Percentiles rank a stretch among this genome's conserved stretches.
Conservation (phyloP, 2,329 filamentous ascomycete genomes). For the Zymoseptoria ardabiliae region DNA sequence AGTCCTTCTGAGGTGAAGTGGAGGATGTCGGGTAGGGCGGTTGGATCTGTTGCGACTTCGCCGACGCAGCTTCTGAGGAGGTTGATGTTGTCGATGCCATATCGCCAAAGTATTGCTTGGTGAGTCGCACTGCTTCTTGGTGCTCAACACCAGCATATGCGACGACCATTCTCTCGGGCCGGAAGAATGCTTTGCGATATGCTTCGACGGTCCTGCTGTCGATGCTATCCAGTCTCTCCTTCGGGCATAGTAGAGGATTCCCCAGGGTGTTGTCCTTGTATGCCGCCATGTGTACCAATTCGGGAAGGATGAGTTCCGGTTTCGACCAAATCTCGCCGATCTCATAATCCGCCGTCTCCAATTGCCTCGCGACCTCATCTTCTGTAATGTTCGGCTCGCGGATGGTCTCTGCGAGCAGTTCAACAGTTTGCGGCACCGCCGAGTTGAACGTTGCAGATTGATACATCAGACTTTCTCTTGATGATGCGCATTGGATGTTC, state of each 20-base stretch:
- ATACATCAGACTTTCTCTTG: slow-evolving; percentile 95
- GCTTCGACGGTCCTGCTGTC: slow-evolving; percentile 63
- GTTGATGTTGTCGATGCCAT: slow-evolving; percentile 49
- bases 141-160: slow-evolving; percentile 92
- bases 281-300: slow-evolving; percentile 89
- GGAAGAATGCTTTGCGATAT: slow-evolving; percentile 78
- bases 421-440: slow-evolving; percentile 74
- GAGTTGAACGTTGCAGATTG: slow-evolving; percentile 97
- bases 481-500: slow-evolving; percentile 95
- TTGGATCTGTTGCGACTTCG: slow-evolving; percentile 23
- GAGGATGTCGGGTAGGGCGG: slow-evolving; percentile 25
- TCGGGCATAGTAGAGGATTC: slow-evolving; percentile 84
- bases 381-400: slow-evolving; percentile 77
- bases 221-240: slow-evolving; percentile 71
- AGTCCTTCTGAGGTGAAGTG: slow-evolving; percentile 44
- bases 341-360: slow-evolving; percentile 89
- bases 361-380: slow-evolving; percentile 76
- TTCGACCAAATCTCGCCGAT: slow-evolving; percentile 97
- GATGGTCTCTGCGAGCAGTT: slow-evolving; percentile 86
- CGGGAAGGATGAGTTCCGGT: slow-evolving; percentile 89
- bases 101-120: slow-evolving; percentile 83
- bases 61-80: slow-evolving; percentile 16
- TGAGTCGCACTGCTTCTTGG: slow-evolving; percentile 65
- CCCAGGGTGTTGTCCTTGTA: slow-evolving; percentile 95
- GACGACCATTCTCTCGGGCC: slow-evolving; percentile 84